Evolutionary conservation across 768 basidiomycete genomes (phyloP), one percentile per base, ranked within the genome.

Genomic region (Tephrocybe sp.): DNA sequence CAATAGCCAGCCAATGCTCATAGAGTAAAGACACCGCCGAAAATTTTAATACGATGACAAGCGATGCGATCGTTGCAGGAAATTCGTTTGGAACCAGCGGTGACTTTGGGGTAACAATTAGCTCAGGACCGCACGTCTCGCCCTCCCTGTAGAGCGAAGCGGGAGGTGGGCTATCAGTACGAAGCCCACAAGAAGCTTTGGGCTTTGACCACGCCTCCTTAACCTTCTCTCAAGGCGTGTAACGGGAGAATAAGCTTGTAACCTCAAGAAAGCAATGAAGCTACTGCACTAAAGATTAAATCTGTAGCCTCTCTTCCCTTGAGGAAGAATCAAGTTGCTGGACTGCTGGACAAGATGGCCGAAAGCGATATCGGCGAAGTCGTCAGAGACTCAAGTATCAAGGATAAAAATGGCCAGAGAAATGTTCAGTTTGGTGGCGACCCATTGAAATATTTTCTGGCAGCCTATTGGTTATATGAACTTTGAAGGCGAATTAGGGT

Each of bases 51-150:
- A n/a, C n/a, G n/a, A n/a, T n/a, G 33, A 7, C 8, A 34, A 16
- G 7, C n/a, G 37, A 38, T 38, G 18, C 37, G n/a, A n/a, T 6
- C n/a, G 6, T 5, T 18, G 9, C 25, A 30, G 25, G 42, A 44
- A 22, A 30, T 44, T 29, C 42, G 6, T 50, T 50, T 38, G 37
- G 49, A 43, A 50, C 33, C 25, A 21, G 27, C 21, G 25, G 18
- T 37, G 36, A n/a, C 24, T 19, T 30, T 37, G 11, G 16, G 25
- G 12, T 25, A 42, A 24, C 18, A 16, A 39, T 50, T 18, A 44
- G 22, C 36, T 30, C 39, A 36, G 18, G 12, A 23, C n/a, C 22
- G 36, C n/a, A n/a, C 16, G 33, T 31, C 34, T 38, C 31, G 22
- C 42, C 21, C 31, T 19, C 42, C 15, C 30, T 18, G 7, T 29